Percentiles rank a stretch among this genome's conserved stretches.
These are phyloP conservation scores for Eucalyptus pauciflora DNA, from an alignment of 345 rosid genomes.

Conservation along the genomic window DNA sequence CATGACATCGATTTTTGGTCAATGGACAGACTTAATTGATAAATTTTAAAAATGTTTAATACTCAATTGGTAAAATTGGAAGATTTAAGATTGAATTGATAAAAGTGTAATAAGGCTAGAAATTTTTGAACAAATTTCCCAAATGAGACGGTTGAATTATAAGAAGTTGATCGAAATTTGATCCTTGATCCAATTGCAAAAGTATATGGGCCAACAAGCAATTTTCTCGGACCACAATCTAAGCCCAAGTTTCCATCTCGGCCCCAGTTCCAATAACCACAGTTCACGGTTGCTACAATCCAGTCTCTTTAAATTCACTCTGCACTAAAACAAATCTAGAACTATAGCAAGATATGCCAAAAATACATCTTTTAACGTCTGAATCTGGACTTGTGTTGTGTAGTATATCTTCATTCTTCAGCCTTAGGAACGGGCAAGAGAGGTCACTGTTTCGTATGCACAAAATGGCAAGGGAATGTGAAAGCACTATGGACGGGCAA, in stretches of 20 bases:
- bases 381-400: not conserved
- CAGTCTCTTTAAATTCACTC: not conserved
- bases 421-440: not conserved
- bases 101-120: too few relatives aligned
- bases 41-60: too few relatives aligned
- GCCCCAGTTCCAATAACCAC: not conserved
- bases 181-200: not conserved
- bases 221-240: not conserved
- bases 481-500: not conserved
- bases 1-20: rapidly evolving
- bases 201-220: not conserved
- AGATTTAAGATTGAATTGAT: too few relatives aligned
- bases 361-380: not conserved
- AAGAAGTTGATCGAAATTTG: not conserved
- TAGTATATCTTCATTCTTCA: not conserved
- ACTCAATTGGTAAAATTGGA: too few relatives aligned
- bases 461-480: not conserved
- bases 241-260: not conserved
- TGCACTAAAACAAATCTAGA: not conserved
- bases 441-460: not conserved
- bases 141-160: not conserved
- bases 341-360: not conserved
- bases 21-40: rapidly evolving
- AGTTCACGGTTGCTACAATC: not conserved
- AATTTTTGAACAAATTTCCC: not conserved